phyloP scores from a whole-genome alignment of 2,329 filamentous ascomycete genomes.

The Penicillium sp. region DNA sequence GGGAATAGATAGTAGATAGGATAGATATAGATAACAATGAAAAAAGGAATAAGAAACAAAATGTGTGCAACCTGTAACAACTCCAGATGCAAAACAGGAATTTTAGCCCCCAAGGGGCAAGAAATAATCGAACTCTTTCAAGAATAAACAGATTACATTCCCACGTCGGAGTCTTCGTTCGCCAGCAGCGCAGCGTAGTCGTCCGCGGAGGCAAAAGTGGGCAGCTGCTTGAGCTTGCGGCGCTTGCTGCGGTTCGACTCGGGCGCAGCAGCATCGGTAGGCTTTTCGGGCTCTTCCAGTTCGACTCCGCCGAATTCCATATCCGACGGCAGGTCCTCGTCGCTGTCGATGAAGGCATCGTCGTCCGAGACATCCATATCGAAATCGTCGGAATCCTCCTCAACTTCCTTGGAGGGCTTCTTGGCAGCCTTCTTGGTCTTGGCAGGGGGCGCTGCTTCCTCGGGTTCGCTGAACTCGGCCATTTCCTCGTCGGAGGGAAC shows the following conservation, averaged over 20 bases:
- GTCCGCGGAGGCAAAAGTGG: conserved; percentile 88
- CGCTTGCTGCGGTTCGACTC: conserved; percentile 58
- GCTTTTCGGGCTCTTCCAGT: conserved; percentile 36
- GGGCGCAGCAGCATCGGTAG: conserved; percentile 42
- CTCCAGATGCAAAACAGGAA: conserved; percentile 5
- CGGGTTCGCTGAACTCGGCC: conserved; percentile 49
- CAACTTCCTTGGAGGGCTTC: conserved; percentile 38
- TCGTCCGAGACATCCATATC: conserved; percentile 49
- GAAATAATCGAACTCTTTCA: not conserved
- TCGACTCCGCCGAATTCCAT: conserved; percentile 47
- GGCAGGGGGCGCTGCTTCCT: conserved; percentile 30
- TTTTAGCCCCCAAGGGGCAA: not conserved
- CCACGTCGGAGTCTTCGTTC: conserved; percentile 57
- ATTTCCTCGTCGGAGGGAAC: conserved; percentile 48
- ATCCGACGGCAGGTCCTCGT: conserved; percentile 55
- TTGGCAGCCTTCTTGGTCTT: conserved; percentile 21
- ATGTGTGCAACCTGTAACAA: conserved; percentile 3
- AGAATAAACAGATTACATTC: conserved; percentile 28
- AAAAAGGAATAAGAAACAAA: not conserved
- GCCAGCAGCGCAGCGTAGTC: conserved; percentile 87
- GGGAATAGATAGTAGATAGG: not conserved
- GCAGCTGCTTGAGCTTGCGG: conserved; percentile 83
- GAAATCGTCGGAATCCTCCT: conserved; percentile 56
- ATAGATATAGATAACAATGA: conserved; percentile 3
- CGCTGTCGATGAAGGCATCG: conserved; percentile 51